A percentile compares a stretch with the other conserved stretches of the same genome.
Evolutionary conservation across 139 green algal genomes (phyloP).

Genomic region (Tetratostichococcus sp.): DNA sequence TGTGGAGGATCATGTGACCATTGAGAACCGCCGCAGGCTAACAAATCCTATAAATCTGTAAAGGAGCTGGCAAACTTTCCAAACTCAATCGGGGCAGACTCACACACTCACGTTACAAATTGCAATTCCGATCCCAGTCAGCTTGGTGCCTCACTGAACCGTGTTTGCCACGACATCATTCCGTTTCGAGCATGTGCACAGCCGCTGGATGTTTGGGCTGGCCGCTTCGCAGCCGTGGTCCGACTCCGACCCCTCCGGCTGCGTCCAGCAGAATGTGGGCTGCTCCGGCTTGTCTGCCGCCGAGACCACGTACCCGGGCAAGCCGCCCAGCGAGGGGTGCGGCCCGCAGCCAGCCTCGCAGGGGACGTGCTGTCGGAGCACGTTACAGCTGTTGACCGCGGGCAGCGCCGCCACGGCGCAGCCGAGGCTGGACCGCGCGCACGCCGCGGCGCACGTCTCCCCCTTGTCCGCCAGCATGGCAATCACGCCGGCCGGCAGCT

Average conservation of each 20-base stretch:
- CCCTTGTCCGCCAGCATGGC: constrained; percentile 25
- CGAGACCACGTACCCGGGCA: constrained; percentile 49
- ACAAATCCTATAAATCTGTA: no score
- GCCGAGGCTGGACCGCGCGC: constrained; percentile 10
- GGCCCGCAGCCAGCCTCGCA: constrained; percentile 53
- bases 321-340: constrained; percentile 5
- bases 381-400: constrained; percentile 66
- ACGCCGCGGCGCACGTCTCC: constrained; percentile 43
- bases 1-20: no score
- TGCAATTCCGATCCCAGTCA: background rate
- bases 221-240: constrained; percentile 28
- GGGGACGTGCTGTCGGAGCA: constrained; percentile 47
- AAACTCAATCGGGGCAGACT: no score
- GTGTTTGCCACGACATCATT: background rate
- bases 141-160: background rate
- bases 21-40: no score
- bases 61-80: no score
- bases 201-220: constrained; percentile 29
- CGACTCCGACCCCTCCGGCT: background rate
- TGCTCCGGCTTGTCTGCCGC: constrained; percentile 54
- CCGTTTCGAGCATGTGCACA: constrained; percentile 46
- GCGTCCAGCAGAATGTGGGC: constrained; percentile 60
- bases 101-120: no score
- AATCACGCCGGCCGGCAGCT: constrained; percentile 31
- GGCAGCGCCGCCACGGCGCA: constrained; percentile 44